Evolutionary conservation across 2,329 filamentous ascomycete genomes (phyloP), one percentile per base, ranked within the genome.

Genomic region (Blumeria graminis): DNA sequence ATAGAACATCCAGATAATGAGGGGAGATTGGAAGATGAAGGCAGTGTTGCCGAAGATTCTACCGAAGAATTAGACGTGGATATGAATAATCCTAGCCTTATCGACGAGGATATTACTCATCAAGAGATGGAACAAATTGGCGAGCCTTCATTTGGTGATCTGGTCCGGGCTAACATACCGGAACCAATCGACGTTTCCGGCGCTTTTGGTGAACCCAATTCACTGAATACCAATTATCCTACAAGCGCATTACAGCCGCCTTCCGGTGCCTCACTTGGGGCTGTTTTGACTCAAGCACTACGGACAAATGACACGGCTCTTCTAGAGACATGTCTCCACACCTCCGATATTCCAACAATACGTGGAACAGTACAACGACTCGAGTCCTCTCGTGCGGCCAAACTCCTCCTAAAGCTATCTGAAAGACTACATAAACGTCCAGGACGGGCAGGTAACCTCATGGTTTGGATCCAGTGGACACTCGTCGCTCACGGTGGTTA

Each of bases 401-500:
- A 72, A 7, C 76, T 98, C 9, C 77, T 98, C 57, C 80, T 81
- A 64, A 88, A 86, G 68, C 77, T 98, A 55, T 86, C 92, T 8
- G 84, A 93, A 62, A 78, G 89, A 58, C 78, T 98, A 67, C 83
- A 94, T 69, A 79, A 84, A 61, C 80, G 87, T 48, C 92, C 92
- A 0, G 92, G 90, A 3, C 80, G 92, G 56, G 90, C 92, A 13
- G 88, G 89, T 55, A 86, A 82, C 65, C 77, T 98, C 35, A 89
- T 95, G 76, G 79, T 84, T 14, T 98, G 92, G 89, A 84, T 96
- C 46, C 89, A 95, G 69, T 94, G 88, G 86, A 90, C 87, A 1
- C 77, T 95, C 56, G 80, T 95, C 36, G 82, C 86, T 1, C 92
- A 98, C 66, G 92, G 92, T 61, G 92, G 90, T 61, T 89, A 89